Evolutionary conservation across 352 stramenopile species (phyloP).

Genomic region (Plasmopara viticola): DNA sequence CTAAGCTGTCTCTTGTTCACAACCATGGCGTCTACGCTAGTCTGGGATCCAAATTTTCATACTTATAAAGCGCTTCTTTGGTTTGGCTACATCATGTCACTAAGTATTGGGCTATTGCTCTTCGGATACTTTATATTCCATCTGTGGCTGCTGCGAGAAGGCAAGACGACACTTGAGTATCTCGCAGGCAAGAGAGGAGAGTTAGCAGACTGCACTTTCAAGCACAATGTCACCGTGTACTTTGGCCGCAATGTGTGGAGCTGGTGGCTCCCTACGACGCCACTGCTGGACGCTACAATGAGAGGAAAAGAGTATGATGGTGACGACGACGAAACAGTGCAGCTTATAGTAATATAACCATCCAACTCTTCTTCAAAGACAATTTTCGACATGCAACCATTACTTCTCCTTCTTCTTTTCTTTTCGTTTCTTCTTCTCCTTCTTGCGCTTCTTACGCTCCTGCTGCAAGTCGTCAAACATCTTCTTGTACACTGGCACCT

Average conservation of each 20-base stretch:
- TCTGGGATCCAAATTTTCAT: constrained; percentile 17
- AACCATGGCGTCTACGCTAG: constrained; percentile 27
- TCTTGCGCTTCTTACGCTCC: constrained; percentile 84
- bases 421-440: constrained; percentile 88
- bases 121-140: constrained; percentile 71
- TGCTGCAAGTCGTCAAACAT: constrained; percentile 75
- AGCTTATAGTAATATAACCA: constrained; percentile 38
- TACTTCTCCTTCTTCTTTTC: constrained; percentile 86
- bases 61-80: constrained; percentile 24
- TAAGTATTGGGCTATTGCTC: constrained; percentile 51
- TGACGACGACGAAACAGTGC: constrained; percentile 28
- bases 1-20: constrained; percentile 58
- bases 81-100: constrained; percentile 40
- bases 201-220: constrained; percentile 35
- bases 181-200: constrained; percentile 47
- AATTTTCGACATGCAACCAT: no score
- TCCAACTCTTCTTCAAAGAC: no score
- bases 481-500: constrained; percentile 51
- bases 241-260: constrained; percentile 47
- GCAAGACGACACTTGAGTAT: constrained; percentile 77
- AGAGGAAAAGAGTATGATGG: constrained; percentile 8
- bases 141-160: constrained; percentile 54
- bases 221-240: constrained; percentile 53
- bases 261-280: constrained; percentile 56
- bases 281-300: constrained; percentile 28